Evolutionary conservation across 805 yeast genomes (phyloP).

Genomic region (Candida pseudoglaebosa): DNA sequence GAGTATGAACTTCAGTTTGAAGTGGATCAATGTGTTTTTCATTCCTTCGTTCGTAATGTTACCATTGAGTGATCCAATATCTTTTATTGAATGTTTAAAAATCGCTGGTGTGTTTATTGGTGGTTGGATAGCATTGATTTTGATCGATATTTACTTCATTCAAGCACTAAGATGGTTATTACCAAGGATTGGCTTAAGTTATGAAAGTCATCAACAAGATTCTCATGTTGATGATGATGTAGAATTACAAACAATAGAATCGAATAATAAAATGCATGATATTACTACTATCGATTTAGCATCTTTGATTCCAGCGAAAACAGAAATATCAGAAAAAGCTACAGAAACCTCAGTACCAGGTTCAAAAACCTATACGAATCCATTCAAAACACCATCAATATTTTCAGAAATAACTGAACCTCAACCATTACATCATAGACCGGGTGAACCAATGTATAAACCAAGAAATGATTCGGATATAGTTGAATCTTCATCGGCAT

Average conservation of each 20-base stretch:
- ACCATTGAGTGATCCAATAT: slow-evolving; percentile 63
- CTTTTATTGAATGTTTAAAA: slow-evolving; percentile 64
- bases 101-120: slow-evolving; percentile 70
- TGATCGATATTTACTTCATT: slow-evolving; percentile 42
- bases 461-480: slow-evolving; percentile 1
- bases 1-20: slow-evolving; percentile 63
- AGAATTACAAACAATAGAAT: slow-evolving; percentile 12
- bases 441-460: slow-evolving; percentile 7
- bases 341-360: background rate
- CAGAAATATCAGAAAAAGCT: slow-evolving; percentile 9
- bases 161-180: slow-evolving; percentile 19
- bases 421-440: slow-evolving; percentile 13
- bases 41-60: slow-evolving; percentile 72
- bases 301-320: slow-evolving; percentile 14
- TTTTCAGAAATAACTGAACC: slow-evolving; percentile 11
- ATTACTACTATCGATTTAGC: slow-evolving; percentile 36
- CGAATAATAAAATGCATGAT: slow-evolving; percentile 21
- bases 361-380: slow-evolving; percentile 12
- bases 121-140: slow-evolving; percentile 52
- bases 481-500: background rate
- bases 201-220: slow-evolving; percentile 7
- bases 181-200: slow-evolving; percentile 8
- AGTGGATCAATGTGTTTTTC: slow-evolving; percentile 78
- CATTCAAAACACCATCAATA: slow-evolving; percentile 10
- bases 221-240: slow-evolving; percentile 14